Percentiles rank a stretch among this genome's conserved stretches.
Conservation (phyloP, 768 basidiomycete genomes). For the Naganishia randhawae region DNA sequence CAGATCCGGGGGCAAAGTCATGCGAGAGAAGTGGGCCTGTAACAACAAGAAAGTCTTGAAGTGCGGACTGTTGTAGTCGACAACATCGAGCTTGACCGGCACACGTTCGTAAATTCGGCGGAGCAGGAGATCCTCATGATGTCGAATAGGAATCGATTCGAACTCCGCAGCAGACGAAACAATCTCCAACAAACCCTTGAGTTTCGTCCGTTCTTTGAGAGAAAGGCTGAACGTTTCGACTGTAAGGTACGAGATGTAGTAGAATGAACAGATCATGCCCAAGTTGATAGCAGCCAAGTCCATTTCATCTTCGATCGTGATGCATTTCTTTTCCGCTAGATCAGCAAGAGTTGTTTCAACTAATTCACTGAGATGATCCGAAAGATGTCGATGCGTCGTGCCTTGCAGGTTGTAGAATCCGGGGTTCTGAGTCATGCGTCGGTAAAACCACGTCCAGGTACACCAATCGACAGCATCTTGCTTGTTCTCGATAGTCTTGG, state of each 20-base stretch:
- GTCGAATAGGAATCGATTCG: conserved; percentile 87
- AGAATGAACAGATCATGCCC: conserved; percentile 84
- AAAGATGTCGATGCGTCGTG: conserved; percentile 90
- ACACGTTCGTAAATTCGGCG: conserved; percentile 91
- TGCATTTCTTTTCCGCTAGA: conserved; percentile 90
- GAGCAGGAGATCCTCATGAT: conserved; percentile 73
- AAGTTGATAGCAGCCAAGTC: conserved; percentile 77
- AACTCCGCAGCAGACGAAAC: conserved; percentile 96
- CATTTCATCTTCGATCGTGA: conserved; percentile 88
- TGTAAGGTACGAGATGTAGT: conserved; percentile 68
- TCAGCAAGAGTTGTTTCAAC: conserved; percentile 90
- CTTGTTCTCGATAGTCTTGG: conserved; percentile 98
- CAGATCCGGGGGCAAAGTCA: conserved; percentile 87
- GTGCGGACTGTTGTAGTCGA: conserved; percentile 87
- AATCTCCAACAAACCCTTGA: conserved; percentile 93
- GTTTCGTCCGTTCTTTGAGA: conserved; percentile 90
- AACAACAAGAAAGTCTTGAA: conserved; percentile 98
- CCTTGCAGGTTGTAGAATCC: conserved; percentile 60
- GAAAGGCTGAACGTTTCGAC: conserved; percentile 96
- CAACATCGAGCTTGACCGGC: conserved; percentile 77
- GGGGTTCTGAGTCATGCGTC: conserved; percentile 94
- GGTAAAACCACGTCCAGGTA: conserved; percentile 97
- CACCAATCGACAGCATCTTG: conserved; percentile 88
- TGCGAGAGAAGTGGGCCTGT: conserved; percentile 92
- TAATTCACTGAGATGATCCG: conserved; percentile 90